Percentiles rank a stretch among this genome's conserved stretches.
Conservation (phyloP, 306 rosid species). For the Acacia melanoxylon region DNA sequence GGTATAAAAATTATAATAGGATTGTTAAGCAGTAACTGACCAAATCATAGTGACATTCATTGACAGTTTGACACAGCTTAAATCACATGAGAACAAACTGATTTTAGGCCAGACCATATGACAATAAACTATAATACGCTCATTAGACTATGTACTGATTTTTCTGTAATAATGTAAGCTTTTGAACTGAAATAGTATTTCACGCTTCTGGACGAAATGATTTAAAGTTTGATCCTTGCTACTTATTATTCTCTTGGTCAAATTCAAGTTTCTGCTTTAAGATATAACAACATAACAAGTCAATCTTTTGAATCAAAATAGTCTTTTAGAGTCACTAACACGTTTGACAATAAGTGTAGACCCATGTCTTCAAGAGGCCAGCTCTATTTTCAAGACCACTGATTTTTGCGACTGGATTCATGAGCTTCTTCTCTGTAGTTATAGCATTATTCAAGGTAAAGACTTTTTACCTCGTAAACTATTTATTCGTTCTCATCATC, state of each 20-base stretch:
- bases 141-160: not conserved
- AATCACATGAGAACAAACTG: not conserved
- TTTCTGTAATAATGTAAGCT: not conserved
- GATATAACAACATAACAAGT: not conserved
- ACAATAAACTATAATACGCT: not conserved
- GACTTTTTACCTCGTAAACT: slow-evolving; percentile 17
- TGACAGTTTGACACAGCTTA: not conserved
- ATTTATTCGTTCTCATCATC: slow-evolving; percentile 13
- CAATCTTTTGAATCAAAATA: not conserved
- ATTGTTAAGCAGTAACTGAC: not conserved
- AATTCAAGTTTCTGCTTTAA: not conserved
- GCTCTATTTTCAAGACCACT: slow-evolving; percentile 71
- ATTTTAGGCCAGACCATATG: not conserved
- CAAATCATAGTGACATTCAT: not conserved
- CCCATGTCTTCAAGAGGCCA: slow-evolving; percentile 85
- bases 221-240: not conserved
- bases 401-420: slow-evolving; percentile 88
- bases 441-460: slow-evolving; percentile 94
- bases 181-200: not conserved
- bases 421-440: slow-evolving; percentile 98
- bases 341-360: slow-evolving; percentile 47
- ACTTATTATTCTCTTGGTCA: not conserved
- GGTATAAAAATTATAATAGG: not conserved
- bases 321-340: slow-evolving; percentile 26
- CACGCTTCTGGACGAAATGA: not conserved